Evolutionary conservation across 371 early-diverging fungal genomes (phyloP).

Genomic region (Cokeromyces recurvatus): DNA sequence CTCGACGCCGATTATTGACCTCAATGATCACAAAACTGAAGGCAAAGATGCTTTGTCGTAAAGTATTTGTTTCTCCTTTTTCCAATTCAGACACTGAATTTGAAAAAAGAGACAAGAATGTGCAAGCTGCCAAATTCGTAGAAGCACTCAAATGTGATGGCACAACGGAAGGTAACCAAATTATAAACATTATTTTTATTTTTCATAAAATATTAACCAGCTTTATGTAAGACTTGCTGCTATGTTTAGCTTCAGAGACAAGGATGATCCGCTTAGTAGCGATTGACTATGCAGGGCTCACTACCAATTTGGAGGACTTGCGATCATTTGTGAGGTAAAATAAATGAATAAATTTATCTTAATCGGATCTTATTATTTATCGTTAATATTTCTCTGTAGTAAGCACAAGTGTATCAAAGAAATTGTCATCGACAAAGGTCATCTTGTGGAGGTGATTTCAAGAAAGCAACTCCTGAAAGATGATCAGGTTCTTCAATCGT

Average conservation of each 20-base stretch:
- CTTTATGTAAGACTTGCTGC: slow-evolving; percentile 5
- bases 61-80: slow-evolving; percentile 10
- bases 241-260: slow-evolving; percentile 3
- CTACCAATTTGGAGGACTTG: slow-evolving; percentile 7
- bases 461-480: slow-evolving; percentile 6
- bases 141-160: slow-evolving; percentile 11
- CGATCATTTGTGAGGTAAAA: slow-evolving; percentile 11
- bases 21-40: slow-evolving; percentile 2
- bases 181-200: slow-evolving; percentile 8
- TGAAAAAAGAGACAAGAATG: slow-evolving; percentile 6
- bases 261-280: slow-evolving; percentile 3
- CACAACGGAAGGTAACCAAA: slow-evolving; percentile 12
- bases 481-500: slow-evolving; percentile 7
- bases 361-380: slow-evolving; percentile 8
- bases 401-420: slow-evolving; percentile 7
- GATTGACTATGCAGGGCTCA: slow-evolving; percentile 7
- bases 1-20: not conserved
- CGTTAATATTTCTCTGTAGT: slow-evolving; percentile 8
- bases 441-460: slow-evolving; percentile 7
- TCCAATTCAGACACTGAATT: slow-evolving; percentile 5
- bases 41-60: slow-evolving; percentile 5
- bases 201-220: slow-evolving; percentile 8
- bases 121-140: slow-evolving; percentile 4
- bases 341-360: slow-evolving; percentile 8
- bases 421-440: slow-evolving; percentile 6